phyloP scores from a whole-genome alignment of 1,284 basidiomycete species.

The Rhodofomes roseus region DNA sequence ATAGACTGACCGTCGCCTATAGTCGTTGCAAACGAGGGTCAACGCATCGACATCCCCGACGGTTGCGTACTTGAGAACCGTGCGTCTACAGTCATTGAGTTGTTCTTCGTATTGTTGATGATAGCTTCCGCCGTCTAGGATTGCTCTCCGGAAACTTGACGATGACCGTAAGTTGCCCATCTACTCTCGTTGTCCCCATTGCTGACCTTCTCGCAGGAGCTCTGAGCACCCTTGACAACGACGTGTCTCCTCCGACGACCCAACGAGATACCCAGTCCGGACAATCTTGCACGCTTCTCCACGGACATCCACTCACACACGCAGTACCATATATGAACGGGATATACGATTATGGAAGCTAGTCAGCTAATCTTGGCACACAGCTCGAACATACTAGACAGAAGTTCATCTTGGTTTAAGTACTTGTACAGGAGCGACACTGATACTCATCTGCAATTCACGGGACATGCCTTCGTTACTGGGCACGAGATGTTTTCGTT shows the following conservation, averaged over 20 bases:
- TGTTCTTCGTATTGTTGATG: neutral
- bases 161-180: slow-evolving; percentile 20
- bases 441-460: no score
- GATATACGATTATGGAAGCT: neutral
- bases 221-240: neutral
- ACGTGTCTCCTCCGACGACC: neutral
- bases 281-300: neutral
- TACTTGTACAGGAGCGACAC: no score
- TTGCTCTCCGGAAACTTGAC: slow-evolving; percentile 29
- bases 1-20: neutral
- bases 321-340: no score
- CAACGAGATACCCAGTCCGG: neutral
- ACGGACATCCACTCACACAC: no score
- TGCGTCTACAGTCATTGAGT: slow-evolving; percentile 28
- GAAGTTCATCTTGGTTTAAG: no score
- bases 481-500: no score
- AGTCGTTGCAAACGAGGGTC: slow-evolving; percentile 90
- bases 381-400: no score
- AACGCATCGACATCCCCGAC: slow-evolving; percentile 94
- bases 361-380: neutral
- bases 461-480: no score
- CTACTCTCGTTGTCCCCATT: neutral
- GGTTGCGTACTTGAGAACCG: slow-evolving; percentile 93
- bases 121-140: slow-evolving; percentile 5
- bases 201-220: neutral